Evolutionary conservation across 805 yeast genomes (phyloP), one percentile per base, ranked within the genome.

Genomic region (Yarrowia sp.): DNA sequence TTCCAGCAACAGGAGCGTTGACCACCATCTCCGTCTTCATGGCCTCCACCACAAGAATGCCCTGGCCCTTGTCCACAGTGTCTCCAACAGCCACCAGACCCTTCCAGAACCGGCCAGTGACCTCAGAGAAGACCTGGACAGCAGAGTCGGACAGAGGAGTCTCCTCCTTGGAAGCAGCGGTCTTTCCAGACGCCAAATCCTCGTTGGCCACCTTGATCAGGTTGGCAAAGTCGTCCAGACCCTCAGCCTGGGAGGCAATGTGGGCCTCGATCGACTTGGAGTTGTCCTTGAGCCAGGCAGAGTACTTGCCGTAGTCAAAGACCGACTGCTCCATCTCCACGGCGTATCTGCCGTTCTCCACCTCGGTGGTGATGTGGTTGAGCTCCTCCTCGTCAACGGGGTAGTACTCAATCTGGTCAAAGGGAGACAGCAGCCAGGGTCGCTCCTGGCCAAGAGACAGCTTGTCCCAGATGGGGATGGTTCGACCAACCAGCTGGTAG

Each of bases 1-100:
- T 77, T 41, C 81, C 81, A 8, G 55, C 69, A 7, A 70, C 73
- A 1, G 97, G 84, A 22, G 98, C 87, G 68, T 79, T 82, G 43
- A 94, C 97, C 64, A 87, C 85, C 98, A 94, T 94, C 80, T 94
- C 99, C 0, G 98, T 95, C 83, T 94, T 94, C 99, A 94, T 94
- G 68, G 99, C 98, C 79, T 94, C 99, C 67, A 94, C 91, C 48
- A 95, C 92, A 72, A 94, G 85, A 71, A 94, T 82, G 5, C 92
- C 92, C 74, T 91, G 94, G 42, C 93, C 96, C 58, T 80, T 84
- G 66, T 82, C 80, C 36, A 94, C 96, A 5, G 72, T 79, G 74
- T 90, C 95, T 32, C 97, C 97, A 56, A 84, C 93, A 69, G 83
- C 80, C 38, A 89, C 96, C 72, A 92, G 80, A 1, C 96, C 86